phyloP scores from a whole-genome alignment of 2,329 filamentous ascomycete genomes.

The Reticulascus tulasneorum region DNA sequence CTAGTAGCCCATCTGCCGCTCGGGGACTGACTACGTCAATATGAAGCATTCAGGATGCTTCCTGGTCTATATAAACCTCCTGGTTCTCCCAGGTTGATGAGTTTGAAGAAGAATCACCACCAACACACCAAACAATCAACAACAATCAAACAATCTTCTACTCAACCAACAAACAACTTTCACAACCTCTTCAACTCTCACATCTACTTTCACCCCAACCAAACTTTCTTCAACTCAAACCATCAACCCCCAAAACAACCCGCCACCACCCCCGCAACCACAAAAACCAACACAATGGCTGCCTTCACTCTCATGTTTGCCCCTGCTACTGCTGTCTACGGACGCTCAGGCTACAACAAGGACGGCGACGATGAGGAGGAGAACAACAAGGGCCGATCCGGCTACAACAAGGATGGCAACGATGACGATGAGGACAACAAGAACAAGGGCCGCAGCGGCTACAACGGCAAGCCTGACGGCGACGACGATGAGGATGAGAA shows the following conservation, averaged over 20 bases:
- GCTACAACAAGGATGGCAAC: conserved; percentile 35
- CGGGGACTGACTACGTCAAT: no score
- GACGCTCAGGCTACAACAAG: conserved; percentile 41
- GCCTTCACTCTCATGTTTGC: conserved; percentile 25
- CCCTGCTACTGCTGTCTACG: conserved; percentile 31
- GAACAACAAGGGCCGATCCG: conserved; percentile 31
- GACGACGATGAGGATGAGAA: conserved; percentile 34
- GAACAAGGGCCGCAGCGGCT: conserved; percentile 42
- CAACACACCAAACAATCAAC: conserved; percentile 3
- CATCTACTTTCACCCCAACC: conserved; percentile 19
- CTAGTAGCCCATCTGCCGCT: no score
- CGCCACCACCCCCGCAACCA: conserved; percentile 6
- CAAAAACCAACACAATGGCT: conserved; percentile 31
- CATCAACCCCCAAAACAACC: conserved; percentile 1
- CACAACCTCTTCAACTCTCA: conserved; percentile 10
- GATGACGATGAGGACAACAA: conserved; percentile 27
- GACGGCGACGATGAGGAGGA: conserved; percentile 26
- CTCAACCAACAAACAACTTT: neutral
- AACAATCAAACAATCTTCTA: neutral
- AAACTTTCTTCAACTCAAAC: conserved; percentile 4
- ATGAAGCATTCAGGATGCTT: no score
- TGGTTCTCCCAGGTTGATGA: neutral
- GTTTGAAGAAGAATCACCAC: conserved; percentile 3
- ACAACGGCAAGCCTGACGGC: conserved; percentile 41
- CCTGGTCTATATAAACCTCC: conserved; percentile 1